phyloP scores from a whole-genome alignment of 306 rosid species.

The Lathyrus sativus region DNA sequence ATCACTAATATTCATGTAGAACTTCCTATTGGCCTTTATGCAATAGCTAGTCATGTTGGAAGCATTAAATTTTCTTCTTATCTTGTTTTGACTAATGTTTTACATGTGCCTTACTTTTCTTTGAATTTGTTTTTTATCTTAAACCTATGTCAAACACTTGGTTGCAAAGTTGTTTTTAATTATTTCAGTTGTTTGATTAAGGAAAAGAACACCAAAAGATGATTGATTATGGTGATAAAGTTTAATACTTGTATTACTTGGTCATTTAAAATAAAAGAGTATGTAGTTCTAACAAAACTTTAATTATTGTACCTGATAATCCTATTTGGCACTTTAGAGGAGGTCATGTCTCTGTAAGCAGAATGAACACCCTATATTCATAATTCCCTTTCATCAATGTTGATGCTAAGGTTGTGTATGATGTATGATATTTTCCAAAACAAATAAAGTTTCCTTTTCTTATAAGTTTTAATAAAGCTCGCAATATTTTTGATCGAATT shows the following conservation, averaged over 20 bases:
- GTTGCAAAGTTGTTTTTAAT: too few relatives aligned
- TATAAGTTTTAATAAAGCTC: too few relatives aligned
- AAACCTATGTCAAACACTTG: too few relatives aligned
- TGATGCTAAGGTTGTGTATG: too few relatives aligned
- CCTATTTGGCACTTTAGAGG: neutral
- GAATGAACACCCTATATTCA: neutral
- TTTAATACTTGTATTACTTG: neutral
- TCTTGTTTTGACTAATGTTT: too few relatives aligned
- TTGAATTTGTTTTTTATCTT: too few relatives aligned
- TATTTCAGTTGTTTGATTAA: neutral
- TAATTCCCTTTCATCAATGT: neutral
- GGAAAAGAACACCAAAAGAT: neutral
- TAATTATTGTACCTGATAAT: neutral
- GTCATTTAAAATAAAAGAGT: too few relatives aligned
- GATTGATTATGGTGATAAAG: neutral
- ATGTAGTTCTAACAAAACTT: neutral
- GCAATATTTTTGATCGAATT: too few relatives aligned
- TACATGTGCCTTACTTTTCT: too few relatives aligned
- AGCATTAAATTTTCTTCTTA: neutral
- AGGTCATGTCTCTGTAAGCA: neutral
- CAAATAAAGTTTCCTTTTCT: too few relatives aligned
- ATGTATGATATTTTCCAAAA: neutral
- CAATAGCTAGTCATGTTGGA: neutral
- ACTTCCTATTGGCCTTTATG: neutral
- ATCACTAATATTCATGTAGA: neutral